phyloP scores from a whole-genome alignment of 2,329 filamentous ascomycete genomes.

The Aureobasidium melanogenum region DNA sequence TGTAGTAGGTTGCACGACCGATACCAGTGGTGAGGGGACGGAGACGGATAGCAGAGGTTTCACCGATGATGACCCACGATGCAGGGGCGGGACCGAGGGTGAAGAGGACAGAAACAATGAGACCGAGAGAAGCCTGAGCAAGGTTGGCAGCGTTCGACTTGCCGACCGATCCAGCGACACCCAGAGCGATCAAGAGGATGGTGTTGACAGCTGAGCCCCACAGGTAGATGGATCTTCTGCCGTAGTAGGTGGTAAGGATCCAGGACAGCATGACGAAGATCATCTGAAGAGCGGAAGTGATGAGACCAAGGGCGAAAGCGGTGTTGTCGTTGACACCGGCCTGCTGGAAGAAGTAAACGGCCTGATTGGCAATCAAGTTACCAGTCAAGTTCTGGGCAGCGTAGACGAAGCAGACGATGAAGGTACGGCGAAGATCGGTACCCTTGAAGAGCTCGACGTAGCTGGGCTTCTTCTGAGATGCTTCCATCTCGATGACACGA shows the following conservation, averaged over 20 bases:
- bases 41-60: slow-evolving; percentile 57
- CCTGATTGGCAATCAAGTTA: slow-evolving; percentile 55
- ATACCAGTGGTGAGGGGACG: slow-evolving; percentile 57
- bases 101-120: slow-evolving; percentile 59
- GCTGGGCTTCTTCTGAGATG: slow-evolving; percentile 42
- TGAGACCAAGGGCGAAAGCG: slow-evolving; percentile 54
- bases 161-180: slow-evolving; percentile 48
- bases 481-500: slow-evolving; percentile 48
- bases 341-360: slow-evolving; percentile 54
- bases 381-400: slow-evolving; percentile 53
- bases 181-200: slow-evolving; percentile 47
- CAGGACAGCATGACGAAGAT: slow-evolving; percentile 59
- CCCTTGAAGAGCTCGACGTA: slow-evolving; percentile 47
- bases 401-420: slow-evolving; percentile 50
- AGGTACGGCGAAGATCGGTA: slow-evolving; percentile 45
- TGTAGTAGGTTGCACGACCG: slow-evolving; percentile 55
- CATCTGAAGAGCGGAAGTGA: slow-evolving; percentile 54
- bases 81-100: slow-evolving; percentile 53
- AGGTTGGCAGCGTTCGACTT: slow-evolving; percentile 27
- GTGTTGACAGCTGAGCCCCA: slow-evolving; percentile 50
- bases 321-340: slow-evolving; percentile 48
- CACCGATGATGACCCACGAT: slow-evolving; percentile 59
- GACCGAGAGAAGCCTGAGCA: slow-evolving; percentile 53
- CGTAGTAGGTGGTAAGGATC: slow-evolving; percentile 56
- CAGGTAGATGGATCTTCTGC: slow-evolving; percentile 56